A percentile compares a stretch with the other conserved stretches of the same genome.
Evolutionary conservation across 140 eudicot genomes (phyloP).

Genomic region (Cichorium intybus): DNA sequence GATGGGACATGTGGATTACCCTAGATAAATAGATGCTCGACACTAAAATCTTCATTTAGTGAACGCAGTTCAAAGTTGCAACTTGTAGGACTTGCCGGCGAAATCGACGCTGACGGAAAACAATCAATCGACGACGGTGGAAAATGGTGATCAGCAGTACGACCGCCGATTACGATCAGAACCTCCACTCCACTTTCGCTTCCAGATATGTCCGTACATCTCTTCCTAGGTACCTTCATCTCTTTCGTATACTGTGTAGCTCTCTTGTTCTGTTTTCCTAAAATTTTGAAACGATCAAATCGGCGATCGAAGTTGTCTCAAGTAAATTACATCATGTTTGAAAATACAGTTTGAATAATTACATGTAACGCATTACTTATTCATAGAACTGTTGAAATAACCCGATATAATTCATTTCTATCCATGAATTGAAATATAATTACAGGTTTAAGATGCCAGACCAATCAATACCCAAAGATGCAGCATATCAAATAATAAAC

Average conservation of each 20-base stretch:
- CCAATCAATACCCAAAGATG: conserved; percentile 56
- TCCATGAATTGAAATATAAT: neutral
- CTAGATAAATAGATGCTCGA: neutral
- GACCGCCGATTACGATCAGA: conserved; percentile 17
- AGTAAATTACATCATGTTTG: too few species aligned
- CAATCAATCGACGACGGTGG: neutral
- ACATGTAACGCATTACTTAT: too few species aligned
- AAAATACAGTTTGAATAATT: too few species aligned
- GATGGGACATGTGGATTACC: too few species aligned
- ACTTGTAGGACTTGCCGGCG: neutral
- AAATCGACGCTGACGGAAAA: conserved; percentile 10
- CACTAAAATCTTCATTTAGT: neutral
- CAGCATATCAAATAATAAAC: conserved; percentile 58
- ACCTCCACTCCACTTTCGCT: conserved; percentile 46
- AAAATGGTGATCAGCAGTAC: conserved; percentile 47
- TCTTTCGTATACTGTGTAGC: too few species aligned
- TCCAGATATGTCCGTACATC: conserved; percentile 55
- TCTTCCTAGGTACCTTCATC: conserved; percentile 43
- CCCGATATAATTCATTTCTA: neutral
- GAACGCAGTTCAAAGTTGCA: neutral
- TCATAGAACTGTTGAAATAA: too few species aligned
- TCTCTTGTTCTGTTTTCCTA: too few species aligned
- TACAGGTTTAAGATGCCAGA: conserved; percentile 50
- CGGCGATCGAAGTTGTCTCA: too few species aligned
- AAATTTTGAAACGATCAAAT: too few species aligned